Conservation (phyloP, 2,329 filamentous ascomycete species). For the Xylariales sp. region DNA sequence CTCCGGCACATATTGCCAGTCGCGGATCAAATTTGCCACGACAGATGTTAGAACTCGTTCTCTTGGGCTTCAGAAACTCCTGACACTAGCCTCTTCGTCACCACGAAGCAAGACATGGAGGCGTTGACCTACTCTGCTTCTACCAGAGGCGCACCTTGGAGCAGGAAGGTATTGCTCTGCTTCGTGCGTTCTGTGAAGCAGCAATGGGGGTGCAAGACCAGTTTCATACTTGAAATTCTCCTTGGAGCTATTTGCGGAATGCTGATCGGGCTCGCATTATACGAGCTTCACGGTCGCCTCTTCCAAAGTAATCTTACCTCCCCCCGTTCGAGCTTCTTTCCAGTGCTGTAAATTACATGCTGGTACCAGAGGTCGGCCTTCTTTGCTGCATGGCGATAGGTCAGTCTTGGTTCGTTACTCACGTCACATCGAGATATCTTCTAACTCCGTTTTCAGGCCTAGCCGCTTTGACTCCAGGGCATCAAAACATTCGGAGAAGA, state of each 20-base stretch:
- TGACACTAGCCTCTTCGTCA: no score
- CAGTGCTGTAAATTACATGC: conserved; percentile 2
- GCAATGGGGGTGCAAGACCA: conserved; percentile 1
- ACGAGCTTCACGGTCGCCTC: background rate
- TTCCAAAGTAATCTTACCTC: conserved; percentile 1
- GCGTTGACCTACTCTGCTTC: background rate
- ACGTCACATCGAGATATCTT: background rate
- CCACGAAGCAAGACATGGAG: conserved; percentile 1
- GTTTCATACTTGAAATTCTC: conserved; percentile 2
- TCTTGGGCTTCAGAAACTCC: no score
- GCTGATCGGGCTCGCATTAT: background rate
- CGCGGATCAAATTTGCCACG: background rate
- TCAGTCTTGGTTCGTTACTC: background rate
- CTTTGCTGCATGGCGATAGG: conserved; percentile 1
- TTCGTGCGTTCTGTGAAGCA: conserved; percentile 5
- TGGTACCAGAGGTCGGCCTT: conserved; percentile 1
- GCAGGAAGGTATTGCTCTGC: background rate
- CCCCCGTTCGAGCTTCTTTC: conserved; percentile 5
- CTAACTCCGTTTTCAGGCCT: background rate
- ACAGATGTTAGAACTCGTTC: no score
- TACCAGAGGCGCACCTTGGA: background rate
- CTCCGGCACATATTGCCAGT: conserved; percentile 1
- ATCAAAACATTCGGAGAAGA: conserved; percentile 3
- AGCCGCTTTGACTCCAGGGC: background rate
- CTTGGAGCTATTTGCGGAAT: conserved; percentile 1